phyloP scores from a whole-genome alignment of 2,329 filamentous ascomycete species.

The Dothidotthia symphoricarpi region DNA sequence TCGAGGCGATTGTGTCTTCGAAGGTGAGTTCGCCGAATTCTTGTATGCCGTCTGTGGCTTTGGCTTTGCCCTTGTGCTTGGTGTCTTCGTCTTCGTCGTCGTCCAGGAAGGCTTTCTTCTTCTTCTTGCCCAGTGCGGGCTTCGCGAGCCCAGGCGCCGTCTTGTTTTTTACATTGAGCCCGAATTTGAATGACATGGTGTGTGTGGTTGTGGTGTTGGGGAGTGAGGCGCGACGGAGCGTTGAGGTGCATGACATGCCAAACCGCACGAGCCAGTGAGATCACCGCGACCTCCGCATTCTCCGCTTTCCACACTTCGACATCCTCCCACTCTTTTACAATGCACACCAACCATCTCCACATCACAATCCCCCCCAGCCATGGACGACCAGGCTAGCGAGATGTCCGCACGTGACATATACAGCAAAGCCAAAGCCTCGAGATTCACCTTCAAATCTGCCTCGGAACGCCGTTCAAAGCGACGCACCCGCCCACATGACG shows the following conservation, averaged over 20 bases:
- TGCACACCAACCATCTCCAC: no score
- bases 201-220: constrained; percentile 5
- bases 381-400: constrained; percentile 32
- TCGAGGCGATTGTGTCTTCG: constrained; percentile 48
- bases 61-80: constrained; percentile 27
- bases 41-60: constrained; percentile 47
- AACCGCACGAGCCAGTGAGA: constrained; percentile 28
- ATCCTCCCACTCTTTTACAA: constrained; percentile 2
- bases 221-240: constrained; percentile 1
- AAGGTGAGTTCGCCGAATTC: constrained; percentile 60
- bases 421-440: constrained; percentile 29
- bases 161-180: constrained; percentile 63
- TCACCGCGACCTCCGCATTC: constrained; percentile 24
- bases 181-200: constrained; percentile 51
- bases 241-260: constrained; percentile 17
- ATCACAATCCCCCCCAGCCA: no score
- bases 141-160: constrained; percentile 17
- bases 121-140: constrained; percentile 28
- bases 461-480: constrained; percentile 20
- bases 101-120: constrained; percentile 49
- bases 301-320: neutral
- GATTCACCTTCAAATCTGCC: constrained; percentile 43
- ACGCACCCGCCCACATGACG: constrained; percentile 19
- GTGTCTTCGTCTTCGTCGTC: constrained; percentile 57
- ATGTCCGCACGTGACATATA: constrained; percentile 21